These are phyloP conservation scores for Rhodotorula graminis DNA, from an alignment of 768 basidiomycete genomes.

Conservation along the genomic window DNA sequence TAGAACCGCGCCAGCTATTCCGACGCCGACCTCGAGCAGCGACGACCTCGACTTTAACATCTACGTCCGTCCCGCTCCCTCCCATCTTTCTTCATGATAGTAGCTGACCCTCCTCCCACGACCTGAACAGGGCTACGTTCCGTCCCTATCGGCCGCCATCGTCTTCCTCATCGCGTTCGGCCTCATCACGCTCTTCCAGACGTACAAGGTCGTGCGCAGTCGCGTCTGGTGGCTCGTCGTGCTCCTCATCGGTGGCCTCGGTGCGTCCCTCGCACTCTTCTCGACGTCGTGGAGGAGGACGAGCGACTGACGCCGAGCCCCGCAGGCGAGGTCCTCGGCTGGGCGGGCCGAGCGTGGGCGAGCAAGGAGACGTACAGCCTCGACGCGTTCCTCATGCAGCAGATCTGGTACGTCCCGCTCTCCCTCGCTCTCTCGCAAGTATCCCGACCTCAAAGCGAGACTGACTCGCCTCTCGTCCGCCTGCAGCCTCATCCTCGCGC, in stretches of 20 bases:
- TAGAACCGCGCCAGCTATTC: not conserved
- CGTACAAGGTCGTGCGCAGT: conserved; percentile 38
- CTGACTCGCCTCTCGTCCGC: too few species aligned
- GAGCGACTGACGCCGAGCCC: too few species aligned
- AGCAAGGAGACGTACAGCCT: conserved; percentile 35
- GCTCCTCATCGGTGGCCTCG: conserved; percentile 42
- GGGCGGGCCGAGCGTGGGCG: conserved; percentile 43
- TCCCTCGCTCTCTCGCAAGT: not conserved
- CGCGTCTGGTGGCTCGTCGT: conserved; percentile 46
- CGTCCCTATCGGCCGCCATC: conserved; percentile 40
- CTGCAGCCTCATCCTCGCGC: conserved; percentile 44
- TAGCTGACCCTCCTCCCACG: not conserved
- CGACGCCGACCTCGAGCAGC: not conserved
- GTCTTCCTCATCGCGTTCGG: conserved; percentile 45
- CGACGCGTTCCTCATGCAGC: conserved; percentile 45
- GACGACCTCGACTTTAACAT: not conserved
- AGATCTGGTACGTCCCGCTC: conserved; percentile 41
- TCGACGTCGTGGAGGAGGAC: not conserved
- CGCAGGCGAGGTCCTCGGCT: conserved; percentile 43
- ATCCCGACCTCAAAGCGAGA: too few species aligned
- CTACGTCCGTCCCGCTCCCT: not conserved
- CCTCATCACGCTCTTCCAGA: conserved; percentile 41
- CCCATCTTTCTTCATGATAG: not conserved
- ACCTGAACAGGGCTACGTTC: conserved; percentile 38
- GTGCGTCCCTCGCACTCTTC: not conserved